Conservation (phyloP, 768 basidiomycete genomes). For the Trametes elegans region DNA sequence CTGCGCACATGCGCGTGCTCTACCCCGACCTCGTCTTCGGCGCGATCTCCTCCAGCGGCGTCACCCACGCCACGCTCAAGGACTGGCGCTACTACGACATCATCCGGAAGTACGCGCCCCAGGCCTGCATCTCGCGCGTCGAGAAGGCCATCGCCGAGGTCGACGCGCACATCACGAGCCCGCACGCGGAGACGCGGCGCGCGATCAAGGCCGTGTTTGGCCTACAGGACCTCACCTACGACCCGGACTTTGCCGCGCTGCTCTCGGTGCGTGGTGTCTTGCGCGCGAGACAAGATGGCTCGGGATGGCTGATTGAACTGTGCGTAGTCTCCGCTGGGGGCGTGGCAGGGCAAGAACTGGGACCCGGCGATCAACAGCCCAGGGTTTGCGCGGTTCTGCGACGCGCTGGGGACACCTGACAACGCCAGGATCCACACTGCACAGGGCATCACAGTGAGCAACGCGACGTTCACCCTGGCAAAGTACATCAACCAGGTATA, state of each 20-base stretch:
- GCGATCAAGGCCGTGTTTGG: constrained; percentile 78
- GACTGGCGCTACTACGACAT: constrained; percentile 92
- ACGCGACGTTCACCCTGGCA: constrained; percentile 69
- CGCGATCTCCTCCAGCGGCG: constrained; percentile 87
- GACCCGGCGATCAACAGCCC: constrained; percentile 65
- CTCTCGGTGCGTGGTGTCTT: constrained; percentile 46
- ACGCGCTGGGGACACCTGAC: constrained; percentile 38
- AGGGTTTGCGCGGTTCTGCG: constrained; percentile 67
- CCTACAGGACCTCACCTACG: constrained; percentile 59
- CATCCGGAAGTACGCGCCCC: constrained; percentile 67
- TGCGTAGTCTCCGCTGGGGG: constrained; percentile 56
- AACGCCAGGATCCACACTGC: constrained; percentile 27
- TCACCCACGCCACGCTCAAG: constrained; percentile 78
- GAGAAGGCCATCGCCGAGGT: constrained; percentile 57
- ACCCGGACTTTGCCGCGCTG: constrained; percentile 76
- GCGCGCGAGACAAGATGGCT: too few relatives aligned
- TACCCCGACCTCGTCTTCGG: constrained; percentile 89
- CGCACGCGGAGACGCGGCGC: constrained; percentile 36
- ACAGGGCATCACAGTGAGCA: constrained; percentile 44
- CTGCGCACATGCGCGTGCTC: constrained; percentile 86
- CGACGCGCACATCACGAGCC: constrained; percentile 56
- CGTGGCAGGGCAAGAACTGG: constrained; percentile 89
- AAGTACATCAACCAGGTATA: constrained; percentile 71
- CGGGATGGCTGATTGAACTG: neutral
- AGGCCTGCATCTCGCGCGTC: constrained; percentile 58